Base-by-base conservation (phyloP, 2,329 filamentous ascomycete species). In the Chaetomiaceae sp. region DNA sequence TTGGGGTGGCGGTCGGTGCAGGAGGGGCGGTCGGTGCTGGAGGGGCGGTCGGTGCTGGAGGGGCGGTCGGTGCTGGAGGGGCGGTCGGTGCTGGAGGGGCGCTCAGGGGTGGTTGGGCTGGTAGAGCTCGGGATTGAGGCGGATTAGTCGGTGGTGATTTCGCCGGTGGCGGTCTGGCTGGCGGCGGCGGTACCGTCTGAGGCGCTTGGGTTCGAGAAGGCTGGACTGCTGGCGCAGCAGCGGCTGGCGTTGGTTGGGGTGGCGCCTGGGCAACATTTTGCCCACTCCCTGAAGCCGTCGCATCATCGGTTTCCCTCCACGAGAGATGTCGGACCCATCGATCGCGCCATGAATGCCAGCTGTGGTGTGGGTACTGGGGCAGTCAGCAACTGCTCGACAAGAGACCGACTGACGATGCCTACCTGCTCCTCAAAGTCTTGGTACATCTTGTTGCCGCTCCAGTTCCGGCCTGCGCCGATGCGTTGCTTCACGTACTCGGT, bases 361-460 rank as follows among this genome's bases (percentile, higher is more conserved):
- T 57, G 34, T 62, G 64, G 23, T 60, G 53, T 0, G 64, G 63
- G 38, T 63, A 27, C 59, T 23, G 15, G 11, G 17, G 14, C n/a
- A 3, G 36, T 48, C 39, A 38, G 66, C 68, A 33, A 20, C 14
- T 25, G 8, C 4, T 31, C 19, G 9, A 31, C 25, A 57, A 12
- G 37, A 22, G 7, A 19, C n/a, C 6, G 5, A 9, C 29, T 22
- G 39, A 6, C 9, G 22, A 20, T 22, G 61, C 66, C 31, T 42
- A 72, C 71, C 48, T 66, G 47, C 27, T 54, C 54, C 3, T 64
- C 71, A 6, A 75, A 56, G 1, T 64, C 56, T 34, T 64, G 44
- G 54, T 68, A 75, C 11, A 71, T 64, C 6, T 56, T 53, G 39
- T 65, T 68, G 14, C 69, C 69, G 0, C 29, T 40, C 3, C 3